Evolutionary conservation across 2,329 filamentous ascomycete species (phyloP), one percentile per base, ranked within the genome.

Genomic region (Calonectria fujianensis): DNA sequence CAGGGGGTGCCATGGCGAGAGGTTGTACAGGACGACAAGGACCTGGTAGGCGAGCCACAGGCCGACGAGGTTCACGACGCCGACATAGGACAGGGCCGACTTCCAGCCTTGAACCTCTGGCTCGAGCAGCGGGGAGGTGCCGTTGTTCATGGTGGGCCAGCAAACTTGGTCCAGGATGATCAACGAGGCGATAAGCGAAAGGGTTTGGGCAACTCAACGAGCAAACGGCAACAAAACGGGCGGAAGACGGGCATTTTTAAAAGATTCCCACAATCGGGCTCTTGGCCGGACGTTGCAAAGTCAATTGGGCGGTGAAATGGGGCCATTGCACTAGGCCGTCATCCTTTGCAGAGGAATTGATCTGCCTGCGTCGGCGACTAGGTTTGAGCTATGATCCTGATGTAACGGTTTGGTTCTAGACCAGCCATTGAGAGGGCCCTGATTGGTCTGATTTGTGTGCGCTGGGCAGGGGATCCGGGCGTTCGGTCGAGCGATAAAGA

Each of bases 291-390:
- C 20, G 24, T 27, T 27, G 35, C 16, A 63, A 63, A 63, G 57
- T 63, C 57, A 63, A 63, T 63, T 63, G 24, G 39, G 57, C 57
- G 57, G 57, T 63, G 57, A 63, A 63, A 63, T 37, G 35, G 57
- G 57, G 24, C 39, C 57, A 41, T 63, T 35, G 57, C 35, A 31
- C 24, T 24, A 63, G 57, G 13, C 20, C 27, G 35, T 39, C n/a
- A n/a, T 63, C 37, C 37, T 63, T 41, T 41, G 57, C 37, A 27
- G 7, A 63, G 57, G 57, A 63, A 39, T 57, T 32, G 57, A 63
- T 63, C 57, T 63, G 39, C 57, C 37, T 11, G 35, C 57, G 24
- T 41, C 39, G 18, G 57, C 27, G 57, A 63, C 57, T 63, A 63
- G 57, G 57, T 63, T 63, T 63, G 57, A 27, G 35, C 57, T 63